Conservation (phyloP, 306 rosid species). For the Glycyrrhiza uralensis region DNA sequence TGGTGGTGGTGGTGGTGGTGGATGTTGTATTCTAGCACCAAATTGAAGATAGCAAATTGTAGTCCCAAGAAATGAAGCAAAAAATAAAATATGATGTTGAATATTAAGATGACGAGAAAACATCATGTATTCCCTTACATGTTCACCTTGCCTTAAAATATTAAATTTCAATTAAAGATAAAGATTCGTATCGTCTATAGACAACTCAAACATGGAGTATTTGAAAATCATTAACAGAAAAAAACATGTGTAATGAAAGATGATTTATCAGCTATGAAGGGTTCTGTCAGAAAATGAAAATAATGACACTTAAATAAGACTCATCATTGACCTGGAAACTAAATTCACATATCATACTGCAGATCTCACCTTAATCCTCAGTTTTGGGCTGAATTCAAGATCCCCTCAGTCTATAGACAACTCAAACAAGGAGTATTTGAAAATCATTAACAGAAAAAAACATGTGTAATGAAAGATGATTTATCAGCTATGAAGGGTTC, state of each 20-base stretch:
- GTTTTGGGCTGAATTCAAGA: conserved; percentile 59
- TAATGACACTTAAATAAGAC: neutral
- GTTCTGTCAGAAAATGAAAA: neutral
- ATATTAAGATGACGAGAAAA: neutral
- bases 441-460: neutral
- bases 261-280: neutral
- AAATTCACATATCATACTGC: neutral
- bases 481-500: neutral
- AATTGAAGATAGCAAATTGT: neutral
- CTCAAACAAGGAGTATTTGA: conserved; percentile 13
- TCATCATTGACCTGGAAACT: conserved; percentile 8
- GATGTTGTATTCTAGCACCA: neutral
- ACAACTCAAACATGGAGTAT: conserved; percentile 15
- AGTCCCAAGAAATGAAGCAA: neutral
- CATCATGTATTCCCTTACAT: neutral
- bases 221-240: neutral
- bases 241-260: neutral
- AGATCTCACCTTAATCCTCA: conserved; percentile 69
- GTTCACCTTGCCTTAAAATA: neutral
- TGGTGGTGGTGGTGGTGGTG: neutral
- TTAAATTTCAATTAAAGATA: neutral
- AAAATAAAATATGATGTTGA: conserved; percentile 1
- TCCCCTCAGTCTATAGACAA: conserved; percentile 45
- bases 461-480: neutral
- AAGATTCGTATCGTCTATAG: neutral